Evolutionary conservation across 1,284 basidiomycete species (phyloP), one percentile per base, ranked within the genome.

Genomic region (Fomitopsis schrenkii): DNA sequence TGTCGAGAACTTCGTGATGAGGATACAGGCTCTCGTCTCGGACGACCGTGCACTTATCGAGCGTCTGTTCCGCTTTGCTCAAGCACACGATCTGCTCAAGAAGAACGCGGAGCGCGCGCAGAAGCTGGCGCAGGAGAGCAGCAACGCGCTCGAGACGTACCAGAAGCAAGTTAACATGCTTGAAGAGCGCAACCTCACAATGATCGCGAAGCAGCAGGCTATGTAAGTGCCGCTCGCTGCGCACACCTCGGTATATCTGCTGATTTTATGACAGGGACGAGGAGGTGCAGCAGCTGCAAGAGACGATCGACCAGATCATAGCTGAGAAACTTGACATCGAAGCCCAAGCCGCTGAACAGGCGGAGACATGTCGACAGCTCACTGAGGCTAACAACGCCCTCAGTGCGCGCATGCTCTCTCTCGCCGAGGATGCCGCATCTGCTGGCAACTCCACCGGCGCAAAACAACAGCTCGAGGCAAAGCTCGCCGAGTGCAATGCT

Each of bases 91-190:
- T 67, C 70, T 94, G 65, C 80, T 95, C 65, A 95, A 94, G 82
- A 90, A 88, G 75, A 96, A 96, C 71, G 94, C 94, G 19, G 90
- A 92, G 67, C 82, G 92, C 55, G 94, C 94, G 12, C 91, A 94
- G 78, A 93, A 93, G 73, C 81, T 97, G 28, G 93, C 93, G 1
- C 86, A 89, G 71, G 93, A 94, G 61, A 90, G 89, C 53, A 87
- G 86, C 62, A 72, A 72, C 15, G 90, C 87, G 22, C 76, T 97
- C 44, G 91, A 93, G 79, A 94, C 90, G 35, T 96, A 96, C 72
- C 91, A 95, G 77, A 88, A 87, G 75, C 93, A 95, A 71, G 90
- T 95, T 3, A 82, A 83, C 66, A 82, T 81, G 48, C 79, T 95
- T 58, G 93, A 95, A 70, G 90, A 93, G 63, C 81, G 90, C 61